These are phyloP conservation scores for Geotrichum australiense DNA, from an alignment of 1,139 yeast genomes.

Conservation along the genomic window DNA sequence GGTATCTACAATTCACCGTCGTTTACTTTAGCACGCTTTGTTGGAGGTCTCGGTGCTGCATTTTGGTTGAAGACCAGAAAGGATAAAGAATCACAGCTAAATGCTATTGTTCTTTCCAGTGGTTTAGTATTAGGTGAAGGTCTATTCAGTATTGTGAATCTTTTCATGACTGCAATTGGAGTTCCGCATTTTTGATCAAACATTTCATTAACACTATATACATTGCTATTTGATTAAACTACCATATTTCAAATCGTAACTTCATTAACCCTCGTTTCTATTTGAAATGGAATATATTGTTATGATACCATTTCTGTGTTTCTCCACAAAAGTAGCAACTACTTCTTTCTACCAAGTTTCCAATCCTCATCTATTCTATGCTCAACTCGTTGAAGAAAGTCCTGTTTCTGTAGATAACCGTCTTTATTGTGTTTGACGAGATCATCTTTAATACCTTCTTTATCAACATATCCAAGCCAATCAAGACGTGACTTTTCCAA, in stretches of 20 bases:
- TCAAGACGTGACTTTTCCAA: slow-evolving; percentile 87
- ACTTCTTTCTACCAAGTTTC: slow-evolving; percentile 47
- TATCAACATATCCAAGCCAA: slow-evolving; percentile 93
- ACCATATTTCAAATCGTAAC: too few relatives aligned
- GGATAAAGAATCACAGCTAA: slow-evolving; percentile 42
- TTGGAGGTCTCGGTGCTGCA: slow-evolving; percentile 73
- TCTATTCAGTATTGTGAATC: slow-evolving; percentile 69
- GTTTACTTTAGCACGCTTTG: slow-evolving; percentile 84
- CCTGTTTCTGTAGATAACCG: slow-evolving; percentile 89
- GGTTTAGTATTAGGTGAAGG: slow-evolving; percentile 96
- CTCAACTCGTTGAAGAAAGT: slow-evolving; percentile 74
- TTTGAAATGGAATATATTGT: too few relatives aligned
- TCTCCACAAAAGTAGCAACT: not conserved
- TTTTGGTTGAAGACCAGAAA: slow-evolving; percentile 21
- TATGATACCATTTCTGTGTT: slow-evolving; percentile 8
- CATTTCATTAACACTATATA: too few relatives aligned
- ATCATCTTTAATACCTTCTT: slow-evolving; percentile 77
- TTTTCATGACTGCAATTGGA: slow-evolving; percentile 62
- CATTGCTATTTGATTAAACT: too few relatives aligned
- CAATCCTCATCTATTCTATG: slow-evolving; percentile 56
- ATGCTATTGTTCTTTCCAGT: slow-evolving; percentile 78
- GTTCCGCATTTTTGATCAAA: slow-evolving; percentile 44
- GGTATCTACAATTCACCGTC: slow-evolving; percentile 93
- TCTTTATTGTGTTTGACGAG: slow-evolving; percentile 64
- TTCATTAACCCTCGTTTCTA: too few relatives aligned